phyloP scores from a whole-genome alignment of 2,329 filamentous ascomycete genomes.

The Hypoxylon sp. region DNA sequence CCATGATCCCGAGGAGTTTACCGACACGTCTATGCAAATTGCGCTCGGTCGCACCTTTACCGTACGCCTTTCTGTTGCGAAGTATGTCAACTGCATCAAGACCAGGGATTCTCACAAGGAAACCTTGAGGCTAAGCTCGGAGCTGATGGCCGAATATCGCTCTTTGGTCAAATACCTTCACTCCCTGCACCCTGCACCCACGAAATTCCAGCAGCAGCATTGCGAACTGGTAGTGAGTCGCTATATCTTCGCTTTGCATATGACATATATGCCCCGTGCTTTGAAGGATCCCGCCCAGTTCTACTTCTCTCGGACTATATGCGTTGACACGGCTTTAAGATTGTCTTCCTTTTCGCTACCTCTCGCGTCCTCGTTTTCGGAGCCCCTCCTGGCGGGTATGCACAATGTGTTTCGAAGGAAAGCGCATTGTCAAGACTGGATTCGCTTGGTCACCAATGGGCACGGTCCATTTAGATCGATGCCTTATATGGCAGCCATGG shows the following conservation, averaged over 20 bases:
- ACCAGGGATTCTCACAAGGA: slow-evolving; percentile 13
- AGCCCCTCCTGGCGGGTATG: slow-evolving; percentile 8
- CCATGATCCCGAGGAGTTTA: slow-evolving; percentile 6
- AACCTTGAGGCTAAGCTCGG: slow-evolving; percentile 14
- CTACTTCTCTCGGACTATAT: slow-evolving; percentile 21
- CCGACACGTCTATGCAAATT: slow-evolving; percentile 27
- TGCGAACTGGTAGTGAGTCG: slow-evolving; percentile 25
- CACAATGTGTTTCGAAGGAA: slow-evolving; percentile 6
- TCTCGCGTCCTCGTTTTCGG: slow-evolving; percentile 3
- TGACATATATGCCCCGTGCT: slow-evolving; percentile 20
- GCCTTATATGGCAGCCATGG: slow-evolving; percentile 10
- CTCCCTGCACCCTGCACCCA: slow-evolving; percentile 4
- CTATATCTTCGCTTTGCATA: slow-evolving; percentile 25
- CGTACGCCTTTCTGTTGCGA: slow-evolving; percentile 17
- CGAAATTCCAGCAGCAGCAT: slow-evolving; percentile 18
- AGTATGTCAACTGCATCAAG: slow-evolving; percentile 20
- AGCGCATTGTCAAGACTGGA: slow-evolving; percentile 2
- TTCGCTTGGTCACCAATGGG: slow-evolving; percentile 9
- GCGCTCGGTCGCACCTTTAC: slow-evolving; percentile 21
- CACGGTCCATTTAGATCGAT: slow-evolving; percentile 10
- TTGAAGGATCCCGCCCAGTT: slow-evolving; percentile 16
- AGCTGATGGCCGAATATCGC: slow-evolving; percentile 20
- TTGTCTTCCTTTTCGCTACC: slow-evolving; percentile 14
- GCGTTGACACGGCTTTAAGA: slow-evolving; percentile 23
- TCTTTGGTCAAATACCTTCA: slow-evolving; percentile 11